Percentiles rank a stretch among this genome's conserved stretches.
These are phyloP conservation scores for Prunus salicina DNA, from an alignment of 306 rosid species.

Conservation along the genomic window DNA sequence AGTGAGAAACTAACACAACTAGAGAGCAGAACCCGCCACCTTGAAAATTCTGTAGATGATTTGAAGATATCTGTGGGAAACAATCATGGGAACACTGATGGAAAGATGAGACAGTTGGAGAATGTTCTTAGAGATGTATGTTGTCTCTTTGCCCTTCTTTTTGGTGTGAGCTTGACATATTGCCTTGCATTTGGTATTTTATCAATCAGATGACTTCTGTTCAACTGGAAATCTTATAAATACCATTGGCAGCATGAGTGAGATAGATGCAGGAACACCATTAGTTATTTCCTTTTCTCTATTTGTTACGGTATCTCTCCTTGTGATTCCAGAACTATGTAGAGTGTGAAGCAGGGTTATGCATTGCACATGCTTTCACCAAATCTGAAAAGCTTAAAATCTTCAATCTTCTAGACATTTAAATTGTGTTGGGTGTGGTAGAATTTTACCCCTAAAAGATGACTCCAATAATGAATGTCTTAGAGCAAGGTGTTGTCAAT, in stretches of 20 bases:
- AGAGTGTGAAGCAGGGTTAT: not conserved
- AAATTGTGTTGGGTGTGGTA: not conserved
- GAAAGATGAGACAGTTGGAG: slow-evolving; percentile 73
- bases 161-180: slow-evolving; percentile 1
- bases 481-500: not conserved
- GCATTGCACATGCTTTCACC: not conserved
- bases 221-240: not conserved
- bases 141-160: slow-evolving; percentile 6
- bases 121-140: slow-evolving; percentile 81
- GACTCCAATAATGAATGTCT: not conserved
- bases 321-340: not conserved
- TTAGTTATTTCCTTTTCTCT: not conserved
- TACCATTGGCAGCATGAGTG: not conserved
- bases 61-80: slow-evolving; percentile 71
- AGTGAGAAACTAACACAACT: slow-evolving; percentile 73
- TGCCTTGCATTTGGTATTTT: not conserved
- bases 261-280: not conserved
- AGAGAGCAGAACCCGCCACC: slow-evolving; percentile 67
- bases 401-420: not conserved
- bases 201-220: slow-evolving; percentile 1
- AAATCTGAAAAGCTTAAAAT: not conserved
- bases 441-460: not conserved
- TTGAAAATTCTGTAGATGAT: slow-evolving; percentile 77
- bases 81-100: slow-evolving; percentile 77
- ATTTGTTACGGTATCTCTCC: not conserved